These are phyloP conservation scores for Thalia dealbata DNA, from an alignment of 176 grass and related monocot genomes.

Conservation along the genomic window DNA sequence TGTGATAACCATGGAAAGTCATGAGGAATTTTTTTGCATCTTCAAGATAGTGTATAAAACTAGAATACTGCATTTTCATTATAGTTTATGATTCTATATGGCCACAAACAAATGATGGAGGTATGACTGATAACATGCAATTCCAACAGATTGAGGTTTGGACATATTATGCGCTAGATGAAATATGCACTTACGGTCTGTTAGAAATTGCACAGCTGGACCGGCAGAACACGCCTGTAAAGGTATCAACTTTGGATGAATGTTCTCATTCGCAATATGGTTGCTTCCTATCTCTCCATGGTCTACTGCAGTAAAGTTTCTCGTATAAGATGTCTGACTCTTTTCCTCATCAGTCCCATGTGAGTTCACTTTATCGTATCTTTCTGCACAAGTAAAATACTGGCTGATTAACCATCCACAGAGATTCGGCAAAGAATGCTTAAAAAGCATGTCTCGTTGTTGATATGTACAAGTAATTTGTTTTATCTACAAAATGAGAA, in stretches of 20 bases:
- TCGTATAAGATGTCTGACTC: constrained; percentile 40
- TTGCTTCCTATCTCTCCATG: constrained; percentile 42
- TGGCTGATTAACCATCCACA: not conserved
- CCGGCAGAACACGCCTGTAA: constrained; percentile 56
- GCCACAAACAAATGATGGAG: not conserved
- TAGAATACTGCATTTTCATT: not conserved
- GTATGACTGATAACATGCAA: not conserved
- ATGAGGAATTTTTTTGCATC: not conserved
- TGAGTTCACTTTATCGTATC: constrained; percentile 40
- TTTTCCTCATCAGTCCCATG: constrained; percentile 57
- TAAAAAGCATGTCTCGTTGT: no score
- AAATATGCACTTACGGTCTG: constrained; percentile 33
- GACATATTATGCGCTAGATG: not conserved
- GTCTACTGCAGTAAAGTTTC: constrained; percentile 43
- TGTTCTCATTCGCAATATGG: constrained; percentile 36
- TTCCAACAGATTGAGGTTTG: not conserved
- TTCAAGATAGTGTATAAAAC: not conserved
- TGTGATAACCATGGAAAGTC: no score
- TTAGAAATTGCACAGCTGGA: constrained; percentile 52
- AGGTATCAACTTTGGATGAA: constrained; percentile 39
- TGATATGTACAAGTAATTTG: no score
- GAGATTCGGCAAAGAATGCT: no score
- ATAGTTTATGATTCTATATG: not conserved
- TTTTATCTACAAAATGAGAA: no score
- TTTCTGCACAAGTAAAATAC: constrained; percentile 30